Percentiles rank a stretch among this genome's conserved stretches.
Conservation (phyloP, 2,329 filamentous ascomycete genomes). For the Alternaria brassicae region DNA sequence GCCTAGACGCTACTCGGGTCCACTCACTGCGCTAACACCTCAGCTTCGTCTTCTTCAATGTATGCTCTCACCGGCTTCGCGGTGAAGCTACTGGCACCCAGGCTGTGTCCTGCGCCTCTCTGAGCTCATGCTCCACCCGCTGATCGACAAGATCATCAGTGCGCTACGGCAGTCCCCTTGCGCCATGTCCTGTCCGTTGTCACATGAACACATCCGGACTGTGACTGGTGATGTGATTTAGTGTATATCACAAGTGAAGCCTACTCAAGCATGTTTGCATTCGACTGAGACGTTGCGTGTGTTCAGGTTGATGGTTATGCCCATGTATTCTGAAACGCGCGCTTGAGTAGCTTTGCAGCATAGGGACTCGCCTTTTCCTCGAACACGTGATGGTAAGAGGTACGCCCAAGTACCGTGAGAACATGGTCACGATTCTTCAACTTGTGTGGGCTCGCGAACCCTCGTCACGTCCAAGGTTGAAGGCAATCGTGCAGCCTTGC, state of each 20-base stretch:
- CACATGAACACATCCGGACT: background rate
- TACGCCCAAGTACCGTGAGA: too few species aligned
- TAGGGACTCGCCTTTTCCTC: background rate
- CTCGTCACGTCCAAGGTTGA: background rate
- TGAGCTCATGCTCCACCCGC: constrained; percentile 1
- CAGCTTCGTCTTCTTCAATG: background rate
- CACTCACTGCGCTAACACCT: background rate
- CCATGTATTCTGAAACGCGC: background rate
- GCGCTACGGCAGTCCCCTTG: constrained; percentile 7
- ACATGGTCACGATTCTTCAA: too few species aligned
- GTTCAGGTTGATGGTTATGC: background rate
- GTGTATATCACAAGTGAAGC: background rate
- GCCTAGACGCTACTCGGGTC: background rate
- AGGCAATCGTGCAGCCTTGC: background rate
- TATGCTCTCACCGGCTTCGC: background rate
- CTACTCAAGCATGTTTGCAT: background rate
- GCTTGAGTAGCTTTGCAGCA: background rate
- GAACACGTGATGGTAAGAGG: background rate
- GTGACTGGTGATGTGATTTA: background rate
- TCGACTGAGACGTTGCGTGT: background rate
- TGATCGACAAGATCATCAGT: constrained; percentile 20
- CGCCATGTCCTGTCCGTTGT: background rate
- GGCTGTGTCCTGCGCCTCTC: background rate
- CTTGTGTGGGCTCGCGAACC: background rate
- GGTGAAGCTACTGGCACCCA: background rate